Evolutionary conservation across 139 green algal genomes (phyloP), one percentile per base, ranked within the genome.

Genomic region (Trebouxia sp.): DNA sequence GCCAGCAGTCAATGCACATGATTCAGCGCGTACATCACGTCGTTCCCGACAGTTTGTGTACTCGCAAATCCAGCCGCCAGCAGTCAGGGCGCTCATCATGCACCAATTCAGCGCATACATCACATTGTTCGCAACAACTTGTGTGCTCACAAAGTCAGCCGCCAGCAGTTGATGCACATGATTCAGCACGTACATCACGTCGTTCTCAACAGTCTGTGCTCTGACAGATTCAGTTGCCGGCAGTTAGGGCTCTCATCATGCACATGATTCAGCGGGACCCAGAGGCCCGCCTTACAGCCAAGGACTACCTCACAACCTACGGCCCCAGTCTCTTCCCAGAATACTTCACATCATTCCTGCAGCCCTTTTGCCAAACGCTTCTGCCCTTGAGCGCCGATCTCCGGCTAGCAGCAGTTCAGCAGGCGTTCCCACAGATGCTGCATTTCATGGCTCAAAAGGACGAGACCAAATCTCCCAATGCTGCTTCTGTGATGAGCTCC

Each of bases 181-280:
- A 65, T 22, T 65, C 51, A 65, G 7, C n/a, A 39, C n/a, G n/a
- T n/a, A n/a, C n/a, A n/a, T n/a, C n/a, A n/a, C n/a, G n/a, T n/a
- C n/a, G 83, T 76, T 85, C 39, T 50, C 41, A 39, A 42, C 37
- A 76, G 53, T 39, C 48, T 22, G 41, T 56, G 17, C 55, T 89
- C 32, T 53, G 65, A 20, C 51, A 75, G 43, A 50, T 89, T 66
- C 80, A 93, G 74, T 41, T 41, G 22, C 51, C 76, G 12, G 70
- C 85, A 22, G 65, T 94, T 5, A 85, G 83, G 48, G 83, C 83
- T 32, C 80, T 98, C 65, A 85, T 99, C 4, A 62, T 90, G 76
- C 90, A 97, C 87, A 99, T 99, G 96, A 91, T 96, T 24, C 91
- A 96, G 84, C 80, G 90, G 6, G 87, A 96, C 76, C 95, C 96